Evolutionary conservation across 1,139 yeast species (phyloP), one percentile per base, ranked within the genome.

Genomic region (Pneumocystis carinii): DNA sequence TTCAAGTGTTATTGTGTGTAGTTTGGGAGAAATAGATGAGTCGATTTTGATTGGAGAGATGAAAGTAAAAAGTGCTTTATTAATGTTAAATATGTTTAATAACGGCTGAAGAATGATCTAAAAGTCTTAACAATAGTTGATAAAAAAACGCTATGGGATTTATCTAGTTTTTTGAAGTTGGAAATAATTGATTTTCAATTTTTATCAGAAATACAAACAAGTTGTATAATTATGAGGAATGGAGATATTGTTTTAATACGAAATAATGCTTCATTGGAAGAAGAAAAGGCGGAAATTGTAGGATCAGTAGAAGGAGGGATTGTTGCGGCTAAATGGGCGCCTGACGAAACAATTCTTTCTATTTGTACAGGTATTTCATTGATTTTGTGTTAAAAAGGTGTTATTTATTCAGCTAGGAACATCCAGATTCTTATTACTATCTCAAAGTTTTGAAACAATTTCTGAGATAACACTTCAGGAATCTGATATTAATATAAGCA

Each of bases 241-340:
- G 79, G 79, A 17, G 73, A 72, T 58, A 70, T 73, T 27, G 65
- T 72, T 38, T 66, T 66, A 39, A 65, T 68, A 6, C 37, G 61
- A 2, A 64, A 64, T 29, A 66, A 64, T 24, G 84, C 86, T 1
- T 79, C 82, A n/a, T 86, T 86, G 69, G 85, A 82, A 67, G 74
- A 78, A 17, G 67, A 64, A 2, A 70, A 71, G 1, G 77, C 81
- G 0, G 84, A 85, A 71, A 85, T 90, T 64, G 92, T 87, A 7
- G 97, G 97, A 0, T 81, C 90, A 29, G 84, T 92, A 39, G 97
- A 90, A 70, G 82, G 79, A 56, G 94, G 92, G 0, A 76, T 90
- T 17, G 72, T 75, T 55, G 85, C 89, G 27, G 94, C 96, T 0
- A 71, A 76, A 59, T 94, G 98, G 98, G 86, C 96, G 8, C 85